Evolutionary conservation across 495 filamentous ascomycete genomes (phyloP).

Genomic region (Aspergillus steynii): DNA sequence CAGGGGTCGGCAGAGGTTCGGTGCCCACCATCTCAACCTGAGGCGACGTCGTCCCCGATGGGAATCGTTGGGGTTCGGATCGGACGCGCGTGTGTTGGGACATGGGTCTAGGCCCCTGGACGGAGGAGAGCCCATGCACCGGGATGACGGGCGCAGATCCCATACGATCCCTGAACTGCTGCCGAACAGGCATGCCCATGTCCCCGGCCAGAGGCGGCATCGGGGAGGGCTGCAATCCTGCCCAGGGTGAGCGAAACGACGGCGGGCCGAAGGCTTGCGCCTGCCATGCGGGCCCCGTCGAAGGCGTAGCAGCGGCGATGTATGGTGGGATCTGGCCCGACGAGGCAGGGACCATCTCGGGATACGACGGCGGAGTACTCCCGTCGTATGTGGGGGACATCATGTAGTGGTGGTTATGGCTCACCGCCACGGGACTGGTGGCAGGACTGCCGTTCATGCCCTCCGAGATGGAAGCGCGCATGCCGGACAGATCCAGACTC

Average conservation of each 20-base stretch:
- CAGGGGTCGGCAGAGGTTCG: slow-evolving; percentile 37
- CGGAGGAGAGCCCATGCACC: slow-evolving; percentile 23
- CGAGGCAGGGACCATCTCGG: slow-evolving; percentile 16
- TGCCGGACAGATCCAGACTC: slow-evolving; percentile 41
- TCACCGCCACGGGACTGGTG: slow-evolving; percentile 28
- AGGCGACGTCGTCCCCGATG: slow-evolving; percentile 18
- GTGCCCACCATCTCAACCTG: slow-evolving; percentile 26
- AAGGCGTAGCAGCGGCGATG: slow-evolving; percentile 18
- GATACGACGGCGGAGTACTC: slow-evolving; percentile 27
- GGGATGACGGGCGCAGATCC: slow-evolving; percentile 42
- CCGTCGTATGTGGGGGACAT: slow-evolving; percentile 33
- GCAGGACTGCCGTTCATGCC: slow-evolving; percentile 28
- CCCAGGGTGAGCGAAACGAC: slow-evolving; percentile 25
- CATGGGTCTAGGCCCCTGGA: background rate
- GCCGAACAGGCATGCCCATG: slow-evolving; percentile 29
- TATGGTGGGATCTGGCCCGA: slow-evolving; percentile 35
- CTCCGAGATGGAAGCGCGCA: slow-evolving; percentile 34
- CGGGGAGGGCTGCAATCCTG: slow-evolving; percentile 20
- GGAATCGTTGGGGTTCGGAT: slow-evolving; percentile 21
- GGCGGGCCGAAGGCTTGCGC: slow-evolving; percentile 11
- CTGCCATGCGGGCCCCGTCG: slow-evolving; percentile 18
- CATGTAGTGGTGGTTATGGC: slow-evolving; percentile 27
- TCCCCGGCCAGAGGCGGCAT: slow-evolving; percentile 24
- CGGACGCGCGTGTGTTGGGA: slow-evolving; percentile 24
- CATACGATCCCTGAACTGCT: slow-evolving; percentile 42